Conservation (phyloP, 495 filamentous ascomycete species). For the Daldinia childiae region DNA sequence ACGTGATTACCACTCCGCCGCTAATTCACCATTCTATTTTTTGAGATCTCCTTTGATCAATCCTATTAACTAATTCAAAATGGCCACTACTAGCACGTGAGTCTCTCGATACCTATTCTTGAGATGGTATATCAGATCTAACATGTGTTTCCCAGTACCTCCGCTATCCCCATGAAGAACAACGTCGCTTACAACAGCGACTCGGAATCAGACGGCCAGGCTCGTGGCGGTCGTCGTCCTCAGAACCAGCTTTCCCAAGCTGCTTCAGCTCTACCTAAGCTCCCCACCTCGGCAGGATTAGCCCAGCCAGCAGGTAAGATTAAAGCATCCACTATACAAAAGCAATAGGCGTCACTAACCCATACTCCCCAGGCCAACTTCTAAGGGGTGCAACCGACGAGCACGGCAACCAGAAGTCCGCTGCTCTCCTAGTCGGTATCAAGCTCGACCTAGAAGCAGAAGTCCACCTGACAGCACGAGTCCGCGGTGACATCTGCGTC, state of each 20-base stretch:
- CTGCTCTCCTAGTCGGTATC: conserved; percentile 56
- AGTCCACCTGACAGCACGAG: conserved; percentile 57
- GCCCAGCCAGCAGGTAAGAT: conserved; percentile 53
- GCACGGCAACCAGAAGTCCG: conserved; percentile 54
- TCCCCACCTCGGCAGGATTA: conserved; percentile 51
- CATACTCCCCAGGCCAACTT: conserved; percentile 39
- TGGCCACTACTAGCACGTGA: conserved; percentile 43
- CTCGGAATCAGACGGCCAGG: conserved; percentile 44
- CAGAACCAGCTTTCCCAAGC: conserved; percentile 40
- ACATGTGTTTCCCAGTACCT: conserved; percentile 25
- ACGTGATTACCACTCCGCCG: conserved; percentile 2
- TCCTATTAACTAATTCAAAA: conserved; percentile 31
- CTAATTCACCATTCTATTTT: conserved; percentile 17
- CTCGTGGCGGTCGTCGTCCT: conserved; percentile 42
- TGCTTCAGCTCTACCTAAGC: conserved; percentile 41
- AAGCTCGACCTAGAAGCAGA: conserved; percentile 60
- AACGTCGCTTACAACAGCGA: conserved; percentile 44
- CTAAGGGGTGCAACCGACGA: conserved; percentile 55
- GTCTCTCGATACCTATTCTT: conserved; percentile 17
- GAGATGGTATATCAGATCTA: conserved; percentile 3
- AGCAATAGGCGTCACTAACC: not conserved
- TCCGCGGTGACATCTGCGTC: conserved; percentile 56
- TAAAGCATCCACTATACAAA: too few relatives aligned
- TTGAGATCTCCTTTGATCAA: conserved; percentile 38
- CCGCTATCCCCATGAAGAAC: conserved; percentile 44